These are phyloP conservation scores for Globisporangium cylindrosporum DNA, from an alignment of 352 stramenopile species.

Conservation along the genomic window DNA sequence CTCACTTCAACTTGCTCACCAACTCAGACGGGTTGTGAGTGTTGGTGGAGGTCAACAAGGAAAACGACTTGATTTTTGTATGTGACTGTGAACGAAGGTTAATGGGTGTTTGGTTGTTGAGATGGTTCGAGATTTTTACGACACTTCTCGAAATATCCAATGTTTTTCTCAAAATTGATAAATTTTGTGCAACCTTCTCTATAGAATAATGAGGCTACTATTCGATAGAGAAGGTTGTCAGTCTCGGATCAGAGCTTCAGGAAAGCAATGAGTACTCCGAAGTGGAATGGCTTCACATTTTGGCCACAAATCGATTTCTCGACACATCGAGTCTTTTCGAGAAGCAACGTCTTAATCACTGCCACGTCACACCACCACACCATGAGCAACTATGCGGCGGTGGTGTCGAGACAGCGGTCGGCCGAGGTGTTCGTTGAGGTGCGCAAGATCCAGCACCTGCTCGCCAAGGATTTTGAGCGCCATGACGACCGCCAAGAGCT, in stretches of 20 bases:
- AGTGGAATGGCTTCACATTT: background rate
- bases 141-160: conserved; percentile 1
- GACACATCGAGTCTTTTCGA: background rate
- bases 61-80: background rate
- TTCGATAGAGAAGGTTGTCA: background rate
- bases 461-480: conserved; percentile 38
- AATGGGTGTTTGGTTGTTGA: background rate
- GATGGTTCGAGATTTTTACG: background rate
- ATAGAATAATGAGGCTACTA: background rate
- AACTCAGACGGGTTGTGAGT: background rate
- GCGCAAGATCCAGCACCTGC: conserved; percentile 28
- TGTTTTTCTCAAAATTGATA: background rate
- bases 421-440: conserved; percentile 52
- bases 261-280: background rate
- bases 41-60: background rate
- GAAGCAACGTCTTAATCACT: background rate
- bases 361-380: background rate
- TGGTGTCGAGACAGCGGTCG: conserved; percentile 11
- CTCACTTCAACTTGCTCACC: background rate
- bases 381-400: background rate
- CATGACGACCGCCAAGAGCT: conserved; percentile 45
- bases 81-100: background rate
- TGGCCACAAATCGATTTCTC: background rate
- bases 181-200: background rate
- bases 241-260: background rate